Base-by-base conservation (phyloP, 208 protist species). In the Crithidia expoeki region DNA sequence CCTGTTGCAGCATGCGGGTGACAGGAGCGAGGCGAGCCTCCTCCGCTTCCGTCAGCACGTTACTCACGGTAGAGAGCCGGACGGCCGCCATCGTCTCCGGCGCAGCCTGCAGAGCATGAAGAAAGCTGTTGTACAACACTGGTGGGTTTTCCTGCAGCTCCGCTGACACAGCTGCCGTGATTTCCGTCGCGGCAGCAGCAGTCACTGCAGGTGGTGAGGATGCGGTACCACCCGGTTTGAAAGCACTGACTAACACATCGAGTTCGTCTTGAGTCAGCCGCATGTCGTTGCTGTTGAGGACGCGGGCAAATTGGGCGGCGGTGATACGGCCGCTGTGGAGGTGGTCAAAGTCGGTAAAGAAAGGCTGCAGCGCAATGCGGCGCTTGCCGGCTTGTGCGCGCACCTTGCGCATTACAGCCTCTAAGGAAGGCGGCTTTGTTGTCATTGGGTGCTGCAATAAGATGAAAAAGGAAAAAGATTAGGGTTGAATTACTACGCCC, bases 261-360 rank as follows among this genome's bases (percentile, higher is more conserved):
- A 82, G 60, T 56, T 94, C 85, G 0, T 68, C 80, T n/a, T 83
- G 68, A 10, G 46, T 80, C 28, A 94, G 81, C 27, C 72, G 59
- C 57, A 94, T 76, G 33, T 80, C 42, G 60, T 89, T 88, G 30
- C 77, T 73, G 17, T 76, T 79, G 34, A 95, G 69, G 3, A 83
- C 87, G 17, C 90, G 87, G 7, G 81, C 74, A 36, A 97, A 94
- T 66, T 97, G 92, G 19, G 52, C 71, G 27, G 67, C 72, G 3
- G 92, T 96, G 62, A 98, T 81, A 33, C 92, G 78, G 28, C 90
- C 92, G 46, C 79, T 79, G 63, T 75, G 76, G 6, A 97, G 85
- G 16, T 53, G 72, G 51, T 98, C 94, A 65, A 91, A 98, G 71
- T 98, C 94, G 16, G 74, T 56, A 58, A 98, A 94, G 61, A 83